Conservation (phyloP, 768 basidiomycete species). For the Macrolepiota dolichaula region DNA sequence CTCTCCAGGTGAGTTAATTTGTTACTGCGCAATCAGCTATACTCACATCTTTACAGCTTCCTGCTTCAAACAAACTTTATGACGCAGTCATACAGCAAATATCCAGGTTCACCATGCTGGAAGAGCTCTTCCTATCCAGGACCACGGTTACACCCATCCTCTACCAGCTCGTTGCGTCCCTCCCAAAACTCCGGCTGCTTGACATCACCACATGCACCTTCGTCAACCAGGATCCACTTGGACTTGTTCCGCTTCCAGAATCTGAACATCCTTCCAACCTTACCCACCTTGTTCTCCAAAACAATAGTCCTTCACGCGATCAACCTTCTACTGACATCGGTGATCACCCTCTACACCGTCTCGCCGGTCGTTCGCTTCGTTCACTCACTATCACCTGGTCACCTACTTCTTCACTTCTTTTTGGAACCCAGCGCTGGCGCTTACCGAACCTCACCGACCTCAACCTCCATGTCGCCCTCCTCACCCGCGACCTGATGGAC, state of each 20-base stretch:
- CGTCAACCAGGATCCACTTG: conserved; percentile 11
- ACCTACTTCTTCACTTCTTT: conserved; percentile 14
- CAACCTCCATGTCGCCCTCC: conserved; percentile 20
- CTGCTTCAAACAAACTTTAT: conserved; percentile 15
- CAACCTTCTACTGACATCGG: conserved; percentile 10
- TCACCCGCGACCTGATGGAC: conserved; percentile 25
- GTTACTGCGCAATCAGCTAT: neutral
- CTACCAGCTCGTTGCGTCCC: conserved; percentile 20
- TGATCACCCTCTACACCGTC: conserved; percentile 17
- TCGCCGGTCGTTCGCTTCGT: conserved; percentile 12
- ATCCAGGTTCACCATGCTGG: conserved; percentile 19
- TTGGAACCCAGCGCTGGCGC: conserved; percentile 16
- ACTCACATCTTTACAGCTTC: conserved; percentile 3
- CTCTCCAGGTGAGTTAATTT: neutral
- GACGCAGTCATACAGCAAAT: conserved; percentile 20
- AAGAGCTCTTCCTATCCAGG: conserved; percentile 19
- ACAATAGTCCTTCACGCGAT: conserved; percentile 12
- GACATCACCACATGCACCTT: conserved; percentile 20
- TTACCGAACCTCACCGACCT: conserved; percentile 17
- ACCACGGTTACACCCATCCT: conserved; percentile 22
- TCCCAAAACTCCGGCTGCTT: conserved; percentile 23
- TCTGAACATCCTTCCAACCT: conserved; percentile 5
- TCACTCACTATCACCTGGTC: conserved; percentile 16
- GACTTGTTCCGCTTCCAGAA: conserved; percentile 5
- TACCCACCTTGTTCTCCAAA: conserved; percentile 14